phyloP scores from a whole-genome alignment of 352 stramenopile genomes.

The Globisporangium polare region DNA sequence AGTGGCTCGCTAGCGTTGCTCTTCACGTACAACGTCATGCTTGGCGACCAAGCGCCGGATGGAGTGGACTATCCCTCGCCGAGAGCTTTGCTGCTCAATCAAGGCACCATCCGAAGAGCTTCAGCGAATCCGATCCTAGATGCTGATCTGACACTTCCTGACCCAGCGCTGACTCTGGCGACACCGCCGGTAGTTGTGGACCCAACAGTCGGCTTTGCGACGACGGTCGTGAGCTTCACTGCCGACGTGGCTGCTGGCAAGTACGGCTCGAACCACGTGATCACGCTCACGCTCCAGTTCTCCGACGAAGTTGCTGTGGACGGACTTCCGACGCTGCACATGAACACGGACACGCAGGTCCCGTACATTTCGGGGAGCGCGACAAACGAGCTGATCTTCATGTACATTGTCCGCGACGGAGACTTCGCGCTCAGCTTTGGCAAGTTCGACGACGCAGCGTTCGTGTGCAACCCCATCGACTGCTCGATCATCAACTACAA shows the following conservation, averaged over 20 bases:
- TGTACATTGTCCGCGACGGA: conserved; percentile 58
- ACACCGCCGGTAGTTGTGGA: conserved; percentile 51
- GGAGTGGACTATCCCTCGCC: conserved; percentile 55
- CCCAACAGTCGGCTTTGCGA: conserved; percentile 32
- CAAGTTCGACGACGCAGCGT: conserved; percentile 48
- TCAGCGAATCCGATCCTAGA: conserved; percentile 49
- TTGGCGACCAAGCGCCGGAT: conserved; percentile 44
- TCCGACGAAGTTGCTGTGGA: conserved; percentile 72
- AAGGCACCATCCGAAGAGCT: conserved; percentile 50
- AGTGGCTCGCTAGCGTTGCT: conserved; percentile 39
- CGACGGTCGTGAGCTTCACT: conserved; percentile 37
- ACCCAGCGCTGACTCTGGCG: conserved; percentile 31
- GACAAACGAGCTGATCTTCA: conserved; percentile 52
- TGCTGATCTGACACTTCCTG: conserved; percentile 47
- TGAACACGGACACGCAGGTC: conserved; percentile 57
- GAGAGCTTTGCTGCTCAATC: conserved; percentile 52
- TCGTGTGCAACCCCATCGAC: conserved; percentile 35
- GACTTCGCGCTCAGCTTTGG: conserved; percentile 43
- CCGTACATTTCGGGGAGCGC: conserved; percentile 54
- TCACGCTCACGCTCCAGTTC: conserved; percentile 64
- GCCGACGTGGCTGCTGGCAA: conserved; percentile 44
- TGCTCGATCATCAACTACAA: conserved; percentile 80
- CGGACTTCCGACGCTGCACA: conserved; percentile 40
- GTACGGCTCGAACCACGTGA: conserved; percentile 73
- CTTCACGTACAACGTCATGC: conserved; percentile 63